A percentile compares a stretch with the other conserved stretches of the same genome.
These are phyloP conservation scores for Guadua angustifolia DNA, from an alignment of 176 grass and related monocot genomes.

Conservation along the genomic window DNA sequence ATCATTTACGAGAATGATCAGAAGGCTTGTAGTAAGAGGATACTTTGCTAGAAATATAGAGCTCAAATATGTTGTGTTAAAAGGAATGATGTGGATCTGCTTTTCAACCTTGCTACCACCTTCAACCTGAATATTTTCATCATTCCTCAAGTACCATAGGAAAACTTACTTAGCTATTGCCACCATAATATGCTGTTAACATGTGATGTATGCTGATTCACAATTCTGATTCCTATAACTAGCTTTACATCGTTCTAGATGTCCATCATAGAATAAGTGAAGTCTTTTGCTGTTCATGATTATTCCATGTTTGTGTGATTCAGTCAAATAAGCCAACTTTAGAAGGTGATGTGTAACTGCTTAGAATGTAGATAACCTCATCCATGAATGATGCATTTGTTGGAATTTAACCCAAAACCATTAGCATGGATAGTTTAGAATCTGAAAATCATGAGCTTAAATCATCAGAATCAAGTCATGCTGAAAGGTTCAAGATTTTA, in stretches of 20 bases:
- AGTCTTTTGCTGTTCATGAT: conserved; percentile 14
- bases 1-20: neutral
- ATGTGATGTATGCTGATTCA: conserved; percentile 4
- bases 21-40: conserved; percentile 1
- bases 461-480: conserved; percentile 11
- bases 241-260: conserved; percentile 9
- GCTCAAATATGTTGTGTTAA: conserved; percentile 23
- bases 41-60: conserved; percentile 7
- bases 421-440: neutral
- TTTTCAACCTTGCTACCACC: neutral
- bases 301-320: conserved; percentile 1
- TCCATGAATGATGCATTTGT: neutral
- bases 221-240: neutral
- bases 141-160: neutral
- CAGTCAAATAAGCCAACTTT: neutral
- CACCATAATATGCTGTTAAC: conserved; percentile 21
- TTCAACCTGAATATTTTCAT: neutral
- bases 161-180: neutral
- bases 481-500: conserved; percentile 17
- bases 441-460: conserved; percentile 22
- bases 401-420: neutral
- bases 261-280: neutral
- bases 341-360: neutral
- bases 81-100: conserved; percentile 8
- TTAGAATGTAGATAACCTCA: neutral